A percentile compares a stretch with the other conserved stretches of the same genome.
These are phyloP conservation scores for Mycosarcoma maydis DNA, from an alignment of 1,284 basidiomycete species.

Conservation along the genomic window DNA sequence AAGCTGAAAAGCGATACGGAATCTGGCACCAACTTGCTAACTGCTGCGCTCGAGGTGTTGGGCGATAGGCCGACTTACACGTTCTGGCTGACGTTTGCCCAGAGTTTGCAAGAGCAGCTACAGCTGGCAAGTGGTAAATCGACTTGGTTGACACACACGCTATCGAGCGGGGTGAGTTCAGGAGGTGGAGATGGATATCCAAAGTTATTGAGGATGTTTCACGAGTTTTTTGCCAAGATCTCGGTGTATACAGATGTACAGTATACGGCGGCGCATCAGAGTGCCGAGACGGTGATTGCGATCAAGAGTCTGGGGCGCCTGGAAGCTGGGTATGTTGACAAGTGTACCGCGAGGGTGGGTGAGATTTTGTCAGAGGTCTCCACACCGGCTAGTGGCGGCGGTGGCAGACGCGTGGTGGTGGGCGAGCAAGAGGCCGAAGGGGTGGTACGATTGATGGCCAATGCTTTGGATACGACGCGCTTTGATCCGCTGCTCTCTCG, in stretches of 20 bases:
- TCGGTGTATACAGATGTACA: slow-evolving; percentile 91
- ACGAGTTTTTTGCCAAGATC: slow-evolving; percentile 94
- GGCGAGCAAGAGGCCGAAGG: slow-evolving; percentile 11
- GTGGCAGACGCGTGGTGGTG: neutral
- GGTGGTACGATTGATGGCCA: slow-evolving; percentile 71
- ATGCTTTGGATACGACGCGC: slow-evolving; percentile 89
- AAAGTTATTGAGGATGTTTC: slow-evolving; percentile 84
- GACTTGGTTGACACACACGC: slow-evolving; percentile 83
- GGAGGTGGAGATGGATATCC: slow-evolving; percentile 72
- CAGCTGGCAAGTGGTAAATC: slow-evolving; percentile 80
- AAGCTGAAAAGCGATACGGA: slow-evolving; percentile 75
- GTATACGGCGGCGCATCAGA: slow-evolving; percentile 83
- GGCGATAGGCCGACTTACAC: slow-evolving; percentile 88
- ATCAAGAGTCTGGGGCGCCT: slow-evolving; percentile 82
- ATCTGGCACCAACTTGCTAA: slow-evolving; percentile 82
- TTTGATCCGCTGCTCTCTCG: slow-evolving; percentile 89
- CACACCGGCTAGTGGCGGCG: neutral
- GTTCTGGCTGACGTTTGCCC: slow-evolving; percentile 86
- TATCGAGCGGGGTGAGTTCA: slow-evolving; percentile 73
- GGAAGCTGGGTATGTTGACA: slow-evolving; percentile 83
- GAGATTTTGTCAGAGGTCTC: slow-evolving; percentile 74
- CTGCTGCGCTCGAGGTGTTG: slow-evolving; percentile 75
- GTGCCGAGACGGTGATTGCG: slow-evolving; percentile 88
- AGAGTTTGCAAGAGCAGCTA: slow-evolving; percentile 72
- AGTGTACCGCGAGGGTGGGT: slow-evolving; percentile 79